Evolutionary conservation across 306 rosid species (phyloP), one percentile per base, ranked within the genome.

Genomic region (Corylus americana): DNA sequence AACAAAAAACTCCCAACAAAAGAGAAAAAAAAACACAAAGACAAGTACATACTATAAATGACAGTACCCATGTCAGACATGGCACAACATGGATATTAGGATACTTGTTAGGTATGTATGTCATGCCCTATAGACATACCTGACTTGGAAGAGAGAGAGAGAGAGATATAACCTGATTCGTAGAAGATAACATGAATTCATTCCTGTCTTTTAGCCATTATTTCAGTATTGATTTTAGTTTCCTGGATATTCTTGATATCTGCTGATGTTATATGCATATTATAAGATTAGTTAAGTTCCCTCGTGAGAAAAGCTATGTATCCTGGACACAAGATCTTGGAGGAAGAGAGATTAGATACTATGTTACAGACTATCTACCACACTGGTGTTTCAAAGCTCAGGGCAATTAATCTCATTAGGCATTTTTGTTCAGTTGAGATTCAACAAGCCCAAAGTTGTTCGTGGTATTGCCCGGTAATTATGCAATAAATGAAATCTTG

Each of bases 371-470:
- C 70, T 27, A 72, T 39, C 74, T 63, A 25, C 48, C 50, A 31
- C 73, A 25, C 61, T 79, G 70, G 49, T 77, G 58, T 57, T 77
- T 68, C 74, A 72, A 7, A 72, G 8, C n/a, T 55, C 47, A 75
- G 75, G 51, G 54, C 69, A 81, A 54, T 71, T 4, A 27, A 47
- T 42, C 58, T 53, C 10, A 64, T 35, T 70, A 63, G 55, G 55
- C 45, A 63, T 31, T 35, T 42, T 45, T 55, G 57, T 71, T 67
- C 70, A 61, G 44, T 57, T 49, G 31, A 57, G 47, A 48, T 80
- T 77, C 84, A 73, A 77, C 55, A 70, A 27, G 66, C 74, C 64
- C 76, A 51, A 55, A 63, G 72, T 70, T 63, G 50, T 17, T 10
- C 74, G 11, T 68, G 54, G 53, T 62, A 50, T 63, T 47, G 76